Evolutionary conservation across 441 rosid genomes (phyloP).

Genomic region (Corymbia citriodora): DNA sequence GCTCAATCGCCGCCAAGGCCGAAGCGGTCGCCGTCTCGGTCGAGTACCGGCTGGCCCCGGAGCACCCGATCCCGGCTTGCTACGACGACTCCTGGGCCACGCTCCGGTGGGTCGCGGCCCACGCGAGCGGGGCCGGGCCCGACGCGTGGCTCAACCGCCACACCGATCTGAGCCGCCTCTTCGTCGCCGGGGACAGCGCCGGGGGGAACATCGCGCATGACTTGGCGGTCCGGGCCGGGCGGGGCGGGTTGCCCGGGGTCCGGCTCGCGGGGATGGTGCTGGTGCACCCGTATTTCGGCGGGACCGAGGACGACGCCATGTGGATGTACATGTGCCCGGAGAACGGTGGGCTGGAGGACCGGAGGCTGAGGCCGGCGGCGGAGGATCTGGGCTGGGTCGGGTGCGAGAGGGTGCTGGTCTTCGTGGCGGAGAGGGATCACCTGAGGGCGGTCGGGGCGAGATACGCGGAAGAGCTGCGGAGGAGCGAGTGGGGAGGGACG

Average conservation of each 20-base stretch:
- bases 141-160: conserved; percentile 3
- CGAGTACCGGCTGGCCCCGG: conserved; percentile 11
- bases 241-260: background rate
- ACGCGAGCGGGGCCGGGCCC: background rate
- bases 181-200: conserved; percentile 8
- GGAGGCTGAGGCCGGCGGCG: conserved; percentile 1
- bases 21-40: background rate
- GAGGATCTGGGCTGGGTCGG: conserved; percentile 7
- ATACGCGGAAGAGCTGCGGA: conserved; percentile 6
- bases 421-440: conserved; percentile 10
- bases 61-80: conserved; percentile 7
- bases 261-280: conserved; percentile 1
- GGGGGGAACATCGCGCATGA: conserved; percentile 10
- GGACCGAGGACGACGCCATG: conserved; percentile 4
- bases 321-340: conserved; percentile 16
- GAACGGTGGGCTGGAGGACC: conserved; percentile 7
- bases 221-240: background rate
- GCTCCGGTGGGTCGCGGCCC: conserved; percentile 3
- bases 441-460: background rate
- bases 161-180: conserved; percentile 1
- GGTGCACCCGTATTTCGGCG: conserved; percentile 14
- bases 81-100: conserved; percentile 10
- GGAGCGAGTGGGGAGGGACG: conserved; percentile 3
- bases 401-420: conserved; percentile 9
- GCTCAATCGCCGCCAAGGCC: background rate